Conservation (phyloP, 257 asterid species). For the Lithospermum erythrorhizon region DNA sequence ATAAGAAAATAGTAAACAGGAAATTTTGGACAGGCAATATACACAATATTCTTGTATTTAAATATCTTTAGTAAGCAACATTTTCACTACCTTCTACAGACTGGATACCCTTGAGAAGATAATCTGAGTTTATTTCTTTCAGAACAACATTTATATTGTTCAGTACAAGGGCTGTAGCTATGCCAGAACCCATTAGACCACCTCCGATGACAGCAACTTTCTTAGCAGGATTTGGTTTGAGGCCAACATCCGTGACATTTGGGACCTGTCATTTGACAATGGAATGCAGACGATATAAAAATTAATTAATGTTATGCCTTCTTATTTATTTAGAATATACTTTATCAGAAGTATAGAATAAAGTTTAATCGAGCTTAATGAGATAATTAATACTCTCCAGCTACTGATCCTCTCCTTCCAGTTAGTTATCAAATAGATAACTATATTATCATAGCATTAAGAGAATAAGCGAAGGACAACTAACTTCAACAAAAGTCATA, state of each 20-base stretch:
- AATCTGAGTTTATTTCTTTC: constrained; percentile 81
- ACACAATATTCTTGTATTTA: too few relatives aligned
- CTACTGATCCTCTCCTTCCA: not conserved
- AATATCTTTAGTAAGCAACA: not conserved
- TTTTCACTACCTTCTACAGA: constrained; percentile 55
- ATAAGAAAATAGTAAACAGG: not conserved
- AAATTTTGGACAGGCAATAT: not conserved
- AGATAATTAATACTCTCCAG: too few relatives aligned
- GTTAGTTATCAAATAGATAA: not conserved
- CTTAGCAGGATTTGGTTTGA: constrained; percentile 72
- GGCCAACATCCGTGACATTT: constrained; percentile 78
- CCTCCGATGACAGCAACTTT: constrained; percentile 94
- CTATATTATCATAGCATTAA: too few relatives aligned
- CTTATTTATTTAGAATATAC: not conserved
- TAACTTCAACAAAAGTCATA: too few relatives aligned
- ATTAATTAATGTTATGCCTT: constrained; percentile 7
- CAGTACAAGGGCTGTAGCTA: constrained; percentile 81
- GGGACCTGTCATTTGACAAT: constrained; percentile 46
- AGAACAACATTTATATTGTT: constrained; percentile 51
- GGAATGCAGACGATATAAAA: not conserved
- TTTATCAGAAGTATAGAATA: not conserved
- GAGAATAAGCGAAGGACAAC: too few relatives aligned
- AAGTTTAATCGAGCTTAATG: too few relatives aligned
- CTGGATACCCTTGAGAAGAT: constrained; percentile 76
- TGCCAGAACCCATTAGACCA: constrained; percentile 99